Base-by-base conservation (phyloP, 306 rosid species). In the Leucaena leucocephala region DNA sequence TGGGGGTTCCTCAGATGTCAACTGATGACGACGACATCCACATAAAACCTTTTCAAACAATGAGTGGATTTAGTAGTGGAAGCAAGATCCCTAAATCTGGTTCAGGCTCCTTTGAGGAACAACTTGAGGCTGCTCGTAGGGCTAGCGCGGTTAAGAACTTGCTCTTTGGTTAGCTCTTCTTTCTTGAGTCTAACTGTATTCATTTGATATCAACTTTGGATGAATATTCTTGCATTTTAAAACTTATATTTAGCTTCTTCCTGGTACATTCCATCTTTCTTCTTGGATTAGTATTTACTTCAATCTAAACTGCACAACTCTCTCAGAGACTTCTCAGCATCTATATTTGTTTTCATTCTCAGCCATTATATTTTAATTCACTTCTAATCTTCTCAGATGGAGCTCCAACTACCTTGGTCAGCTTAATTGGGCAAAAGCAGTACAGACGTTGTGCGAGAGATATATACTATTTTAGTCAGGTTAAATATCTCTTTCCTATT, bases 111-210 rank as follows among this genome's bases (percentile, higher is more conserved):
- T 96, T 96, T 21, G 98, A 93, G 91, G 84, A 85, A 78, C 96
- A 93, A 77, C 96, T 96, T 22, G 97, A 96, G 90, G 98, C 97
- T 79, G 89, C 94, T 85, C 98, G 99, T 38, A 84, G 97, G 78
- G 98, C 98, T 67, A 93, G 91, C 80, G 90, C 89, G 38, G 68
- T 96, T 80, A 93, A 90, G 93, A 96, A 93, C 86, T 80, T 96
- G 73, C 93, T 96, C 43, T 89, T 91, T 79, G 98, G 99, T 96
- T 82, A 90, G 99, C 89, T 76, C 75, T 71, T 68, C 52, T 55
- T n/a, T 76, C 21, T 64, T 12, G 5, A 17, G 40, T 55, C 59
- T 27, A 74, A 13, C 42, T 15, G 54, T 34, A 50, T 59, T 38
- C 65, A 40, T 40, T 39, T n/a, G 34, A 67, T 8, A n/a, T 19